phyloP scores from a whole-genome alignment of 2,329 filamentous ascomycete species.

The Chrysosporium queenslandicum region DNA sequence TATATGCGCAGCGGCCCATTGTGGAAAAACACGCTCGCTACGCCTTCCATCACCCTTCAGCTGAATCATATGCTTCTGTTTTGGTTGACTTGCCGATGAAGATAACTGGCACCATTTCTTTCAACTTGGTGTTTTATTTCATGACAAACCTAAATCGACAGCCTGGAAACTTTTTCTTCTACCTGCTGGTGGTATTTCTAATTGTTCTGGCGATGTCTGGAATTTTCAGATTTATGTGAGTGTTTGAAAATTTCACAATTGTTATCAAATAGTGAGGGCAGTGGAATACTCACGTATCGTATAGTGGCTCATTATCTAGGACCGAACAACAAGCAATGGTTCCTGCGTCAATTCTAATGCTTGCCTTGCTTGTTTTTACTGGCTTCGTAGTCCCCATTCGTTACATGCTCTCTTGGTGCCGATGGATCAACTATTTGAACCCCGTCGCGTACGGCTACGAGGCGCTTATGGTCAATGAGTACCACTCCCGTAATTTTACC shows the following conservation, averaged over 20 bases:
- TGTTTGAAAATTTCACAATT: no score
- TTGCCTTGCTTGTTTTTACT: constrained; percentile 41
- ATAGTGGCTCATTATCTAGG: constrained; percentile 51
- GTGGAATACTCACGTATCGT: constrained; percentile 55
- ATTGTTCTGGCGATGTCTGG: constrained; percentile 63
- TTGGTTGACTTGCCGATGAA: not conserved
- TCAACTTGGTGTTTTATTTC: constrained; percentile 58
- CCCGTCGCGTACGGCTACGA: constrained; percentile 51
- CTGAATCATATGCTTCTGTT: constrained; percentile 1
- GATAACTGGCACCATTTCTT: not conserved
- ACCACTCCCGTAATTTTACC: constrained; percentile 43
- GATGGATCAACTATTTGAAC: constrained; percentile 60
- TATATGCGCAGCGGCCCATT: not conserved
- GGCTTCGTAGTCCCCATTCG: constrained; percentile 36
- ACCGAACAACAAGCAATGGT: constrained; percentile 61
- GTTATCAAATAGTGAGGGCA: no score
- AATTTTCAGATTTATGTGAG: not conserved
- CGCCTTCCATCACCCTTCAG: not conserved
- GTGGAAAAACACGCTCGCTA: constrained; percentile 1
- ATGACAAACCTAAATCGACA: constrained; percentile 70
- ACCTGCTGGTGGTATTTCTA: constrained; percentile 64
- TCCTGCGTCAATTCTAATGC: constrained; percentile 43
- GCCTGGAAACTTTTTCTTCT: constrained; percentile 71
- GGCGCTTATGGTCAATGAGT: constrained; percentile 54
- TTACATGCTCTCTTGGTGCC: constrained; percentile 63